Percentiles rank a stretch among this genome's conserved stretches.
phyloP scores from a whole-genome alignment of 2,329 filamentous ascomycete species.

The Alternaria arbusti region DNA sequence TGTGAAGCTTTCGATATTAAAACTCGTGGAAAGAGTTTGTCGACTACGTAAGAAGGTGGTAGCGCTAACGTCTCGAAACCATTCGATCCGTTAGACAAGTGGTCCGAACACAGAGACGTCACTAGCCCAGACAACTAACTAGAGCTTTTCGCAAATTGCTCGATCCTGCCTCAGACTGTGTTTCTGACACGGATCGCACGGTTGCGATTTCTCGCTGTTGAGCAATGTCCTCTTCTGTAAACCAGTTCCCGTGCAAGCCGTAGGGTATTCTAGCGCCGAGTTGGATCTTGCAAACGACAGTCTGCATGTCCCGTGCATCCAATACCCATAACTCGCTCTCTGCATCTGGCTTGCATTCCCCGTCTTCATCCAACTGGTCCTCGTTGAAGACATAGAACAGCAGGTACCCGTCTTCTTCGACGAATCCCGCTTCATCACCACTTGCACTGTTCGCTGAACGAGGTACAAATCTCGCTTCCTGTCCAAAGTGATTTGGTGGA shows the following conservation, averaged over 20 bases:
- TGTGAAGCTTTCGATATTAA: neutral
- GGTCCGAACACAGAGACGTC: slow-evolving; percentile 2
- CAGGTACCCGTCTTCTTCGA: slow-evolving; percentile 71
- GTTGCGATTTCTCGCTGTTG: slow-evolving; percentile 35
- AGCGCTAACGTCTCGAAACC: neutral
- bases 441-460: slow-evolving; percentile 15
- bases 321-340: slow-evolving; percentile 72
- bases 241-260: slow-evolving; percentile 61
- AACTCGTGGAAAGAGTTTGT: neutral
- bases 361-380: slow-evolving; percentile 62
- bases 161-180: slow-evolving; percentile 5
- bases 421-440: neutral
- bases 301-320: slow-evolving; percentile 67
- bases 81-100: neutral
- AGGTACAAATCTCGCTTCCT: slow-evolving; percentile 71
- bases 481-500: slow-evolving; percentile 67
- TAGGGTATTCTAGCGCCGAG: slow-evolving; percentile 74
- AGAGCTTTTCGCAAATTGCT: slow-evolving; percentile 17
- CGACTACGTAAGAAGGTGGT: neutral
- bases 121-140: slow-evolving; percentile 16
- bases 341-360: slow-evolving; percentile 50
- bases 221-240: slow-evolving; percentile 43
- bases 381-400: slow-evolving; percentile 76
- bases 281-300: slow-evolving; percentile 63
- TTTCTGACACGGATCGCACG: slow-evolving; percentile 25